These are phyloP conservation scores for Syzygium syzygioides DNA, from an alignment of 441 rosid species.

Conservation along the genomic window DNA sequence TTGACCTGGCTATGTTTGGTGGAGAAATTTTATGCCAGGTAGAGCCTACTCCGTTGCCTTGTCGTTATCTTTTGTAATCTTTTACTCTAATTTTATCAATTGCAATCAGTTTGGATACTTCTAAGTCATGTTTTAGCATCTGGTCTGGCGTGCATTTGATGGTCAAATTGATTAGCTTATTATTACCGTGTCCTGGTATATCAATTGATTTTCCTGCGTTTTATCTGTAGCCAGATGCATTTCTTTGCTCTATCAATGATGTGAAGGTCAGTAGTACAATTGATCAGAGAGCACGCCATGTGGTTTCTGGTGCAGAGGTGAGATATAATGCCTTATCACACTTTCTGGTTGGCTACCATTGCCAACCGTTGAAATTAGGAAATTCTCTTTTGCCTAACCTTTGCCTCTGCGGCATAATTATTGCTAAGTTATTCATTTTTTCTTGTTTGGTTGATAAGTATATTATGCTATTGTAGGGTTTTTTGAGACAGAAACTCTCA, in stretches of 20 bases:
- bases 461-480: constrained; percentile 41
- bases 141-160: not conserved
- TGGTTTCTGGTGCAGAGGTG: constrained; percentile 70
- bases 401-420: not conserved
- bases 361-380: not conserved
- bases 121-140: not conserved
- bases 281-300: constrained; percentile 79
- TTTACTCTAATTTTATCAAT: not conserved
- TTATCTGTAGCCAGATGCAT: constrained; percentile 96
- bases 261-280: constrained; percentile 74
- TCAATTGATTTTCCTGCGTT: constrained; percentile 20
- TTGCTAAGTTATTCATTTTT: not conserved
- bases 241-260: constrained; percentile 89
- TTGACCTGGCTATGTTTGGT: constrained; percentile 89
- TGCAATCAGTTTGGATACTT: not conserved
- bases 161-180: not conserved
- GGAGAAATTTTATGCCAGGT: constrained; percentile 98
- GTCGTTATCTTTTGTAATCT: not conserved
- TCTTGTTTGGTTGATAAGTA: not conserved
- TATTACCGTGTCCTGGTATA: not conserved
- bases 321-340: not conserved
- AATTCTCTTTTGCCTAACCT: not conserved
- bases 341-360: not conserved
- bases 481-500: constrained; percentile 82
- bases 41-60: constrained; percentile 19